Conservation (phyloP, 164 flowering plant genomes). For the Saururus chinensis region DNA sequence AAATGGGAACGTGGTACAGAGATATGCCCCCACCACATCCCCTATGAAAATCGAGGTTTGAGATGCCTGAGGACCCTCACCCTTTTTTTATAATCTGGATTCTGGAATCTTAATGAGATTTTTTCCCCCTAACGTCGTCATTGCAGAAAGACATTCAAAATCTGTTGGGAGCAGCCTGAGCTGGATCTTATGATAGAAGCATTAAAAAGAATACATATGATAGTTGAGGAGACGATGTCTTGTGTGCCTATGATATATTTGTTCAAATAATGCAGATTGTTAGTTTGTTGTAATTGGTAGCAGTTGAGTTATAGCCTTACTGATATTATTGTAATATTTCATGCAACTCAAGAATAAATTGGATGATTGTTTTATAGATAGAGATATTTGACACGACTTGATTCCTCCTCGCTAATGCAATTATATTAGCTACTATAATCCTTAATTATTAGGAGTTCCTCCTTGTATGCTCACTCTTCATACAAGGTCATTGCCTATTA, state of each 20-base stretch:
- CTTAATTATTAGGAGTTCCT: too few species aligned
- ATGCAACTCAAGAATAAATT: too few species aligned
- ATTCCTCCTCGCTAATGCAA: too few species aligned
- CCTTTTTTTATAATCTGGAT: neutral
- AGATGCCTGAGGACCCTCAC: neutral
- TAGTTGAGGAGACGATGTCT: neutral
- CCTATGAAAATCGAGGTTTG: conserved; percentile 78
- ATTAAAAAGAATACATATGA: neutral
- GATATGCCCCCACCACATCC: conserved; percentile 74
- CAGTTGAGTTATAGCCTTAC: too few species aligned
- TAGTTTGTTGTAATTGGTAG: too few species aligned
- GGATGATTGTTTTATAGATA: too few species aligned
- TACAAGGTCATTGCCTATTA: too few species aligned
- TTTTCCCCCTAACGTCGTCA: conserved; percentile 2
- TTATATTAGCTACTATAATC: too few species aligned
- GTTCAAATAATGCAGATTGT: too few species aligned
- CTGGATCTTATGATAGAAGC: neutral
- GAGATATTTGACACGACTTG: too few species aligned
- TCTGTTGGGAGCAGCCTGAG: conserved; percentile 34
- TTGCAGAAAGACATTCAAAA: conserved; percentile 62
- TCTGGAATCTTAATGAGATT: neutral
- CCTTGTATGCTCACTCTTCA: too few species aligned
- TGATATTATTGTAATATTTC: too few species aligned
- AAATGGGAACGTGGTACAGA: conserved; percentile 66
- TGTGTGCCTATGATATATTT: neutral